A percentile compares a stretch with the other conserved stretches of the same genome.
phyloP scores from a whole-genome alignment of 495 filamentous ascomycete genomes.

The Hypoxylon cercidicola region DNA sequence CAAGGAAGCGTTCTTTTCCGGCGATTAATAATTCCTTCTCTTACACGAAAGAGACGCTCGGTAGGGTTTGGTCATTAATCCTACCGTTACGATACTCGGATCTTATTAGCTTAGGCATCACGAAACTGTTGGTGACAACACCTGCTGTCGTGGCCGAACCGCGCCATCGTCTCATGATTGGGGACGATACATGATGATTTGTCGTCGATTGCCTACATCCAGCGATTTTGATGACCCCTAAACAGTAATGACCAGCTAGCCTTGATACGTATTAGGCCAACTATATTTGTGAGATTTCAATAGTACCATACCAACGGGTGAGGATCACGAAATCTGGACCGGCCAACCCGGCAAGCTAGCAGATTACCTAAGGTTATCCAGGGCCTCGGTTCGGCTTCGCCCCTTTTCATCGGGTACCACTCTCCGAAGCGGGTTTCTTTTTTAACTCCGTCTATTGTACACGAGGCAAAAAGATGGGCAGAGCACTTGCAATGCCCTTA shows the following conservation, averaged over 20 bases:
- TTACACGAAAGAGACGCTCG: too few relatives aligned
- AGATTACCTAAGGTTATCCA: constrained; percentile 38
- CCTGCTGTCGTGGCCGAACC: constrained; percentile 19
- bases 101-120: constrained; percentile 10
- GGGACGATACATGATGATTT: constrained; percentile 15
- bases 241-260: constrained; percentile 7
- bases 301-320: constrained; percentile 29
- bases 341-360: constrained; percentile 30
- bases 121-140: neutral
- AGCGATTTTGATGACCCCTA: neutral
- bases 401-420: constrained; percentile 5
- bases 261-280: constrained; percentile 29
- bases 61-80: constrained; percentile 6
- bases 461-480: neutral
- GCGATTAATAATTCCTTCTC: constrained; percentile 10
- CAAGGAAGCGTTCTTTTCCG: constrained; percentile 12
- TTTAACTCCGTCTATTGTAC: constrained; percentile 35
- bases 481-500: neutral
- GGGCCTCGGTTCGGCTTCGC: constrained; percentile 26
- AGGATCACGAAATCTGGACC: constrained; percentile 29
- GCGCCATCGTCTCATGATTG: constrained; percentile 39
- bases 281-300: constrained; percentile 2
- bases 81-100: constrained; percentile 16
- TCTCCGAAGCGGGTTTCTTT: constrained; percentile 10
- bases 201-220: constrained; percentile 7